Base-by-base conservation (phyloP, 176 grass and related monocot species). In the Alopecurus myosuroides region DNA sequence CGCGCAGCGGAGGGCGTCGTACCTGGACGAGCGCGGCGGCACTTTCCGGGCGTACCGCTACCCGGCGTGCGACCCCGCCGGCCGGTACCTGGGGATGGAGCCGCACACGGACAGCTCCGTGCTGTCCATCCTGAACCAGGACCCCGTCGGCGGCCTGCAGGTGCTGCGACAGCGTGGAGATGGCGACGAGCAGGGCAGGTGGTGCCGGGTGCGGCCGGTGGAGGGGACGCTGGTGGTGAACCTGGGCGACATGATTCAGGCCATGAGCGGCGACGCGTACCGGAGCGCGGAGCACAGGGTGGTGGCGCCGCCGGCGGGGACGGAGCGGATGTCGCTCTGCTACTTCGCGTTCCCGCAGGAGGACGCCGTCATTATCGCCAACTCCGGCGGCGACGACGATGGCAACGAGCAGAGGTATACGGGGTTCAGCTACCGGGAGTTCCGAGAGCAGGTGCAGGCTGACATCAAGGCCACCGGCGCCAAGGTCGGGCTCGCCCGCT, bases 41-140 rank as follows among this genome's bases (percentile, higher is more conserved):
- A 85, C 80, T 1, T 81, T 98, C 36, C 93, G 95, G 9, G 73
- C 88, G 9, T 98, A 98, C 45, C 87, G 95, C 4, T 98, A 98
- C 79, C 95, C 95, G 1, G 71, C 80, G 17, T 92, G 85, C n/a
- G 74, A 86, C 14, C 36, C 55, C 3, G 1, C 28, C 4, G 10
- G 13, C 25, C 48, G 35, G 15, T 51, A 56, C 58, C 35, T 95
- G 29, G 95, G 91, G 1, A 98, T 98, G 95, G 93, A 90, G 65
- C 42, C 91, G 1, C 95, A 98, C 85, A 98, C 91, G 1, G 95
- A 98, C 48, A 98, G 95, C 85, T 95, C 93, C 22, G 85, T 95
- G 4, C 77, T 98, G 11, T 90, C 95, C 17, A 82, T 98, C 79
- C 67, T 98, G 35, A 85, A 75, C 85, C 71, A 87, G 61, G 91